These are phyloP conservation scores for Salix udensis DNA, from an alignment of 345 rosid genomes.

Conservation along the genomic window DNA sequence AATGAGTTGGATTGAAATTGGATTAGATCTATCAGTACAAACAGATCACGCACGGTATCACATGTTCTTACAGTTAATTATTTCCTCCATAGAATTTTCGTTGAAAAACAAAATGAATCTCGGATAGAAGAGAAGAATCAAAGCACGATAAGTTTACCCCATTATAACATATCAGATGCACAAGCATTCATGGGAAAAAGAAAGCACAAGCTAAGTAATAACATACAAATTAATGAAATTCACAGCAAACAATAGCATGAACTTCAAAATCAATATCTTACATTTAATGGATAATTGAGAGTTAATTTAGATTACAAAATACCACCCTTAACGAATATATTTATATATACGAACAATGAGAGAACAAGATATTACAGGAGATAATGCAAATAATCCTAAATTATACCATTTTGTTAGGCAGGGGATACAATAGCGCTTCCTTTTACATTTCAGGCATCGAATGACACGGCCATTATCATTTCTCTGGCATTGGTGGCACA, in stretches of 20 bases:
- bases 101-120: conserved; percentile 37
- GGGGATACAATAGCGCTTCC: conserved; percentile 46
- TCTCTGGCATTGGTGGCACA: conserved; percentile 69
- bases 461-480: conserved; percentile 48
- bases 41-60: too few species aligned
- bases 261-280: too few species aligned
- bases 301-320: too few species aligned
- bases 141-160: not conserved
- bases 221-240: too few species aligned
- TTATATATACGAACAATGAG: not conserved
- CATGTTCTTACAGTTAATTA: conserved; percentile 21
- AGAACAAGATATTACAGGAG: not conserved
- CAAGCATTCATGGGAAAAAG: too few species aligned
- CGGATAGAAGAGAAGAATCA: conserved; percentile 50
- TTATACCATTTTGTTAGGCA: conserved; percentile 47
- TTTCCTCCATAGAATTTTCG: conserved; percentile 51
- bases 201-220: too few species aligned
- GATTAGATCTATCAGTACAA: too few species aligned
- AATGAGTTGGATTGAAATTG: too few species aligned
- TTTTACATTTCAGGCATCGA: conserved; percentile 38
- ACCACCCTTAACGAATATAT: too few species aligned
- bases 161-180: too few species aligned
- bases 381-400: not conserved
- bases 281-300: too few species aligned
- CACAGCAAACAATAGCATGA: too few species aligned